These are phyloP conservation scores for Cladosporium oxysporum DNA, from an alignment of 2,329 filamentous ascomycete genomes.

Conservation along the genomic window DNA sequence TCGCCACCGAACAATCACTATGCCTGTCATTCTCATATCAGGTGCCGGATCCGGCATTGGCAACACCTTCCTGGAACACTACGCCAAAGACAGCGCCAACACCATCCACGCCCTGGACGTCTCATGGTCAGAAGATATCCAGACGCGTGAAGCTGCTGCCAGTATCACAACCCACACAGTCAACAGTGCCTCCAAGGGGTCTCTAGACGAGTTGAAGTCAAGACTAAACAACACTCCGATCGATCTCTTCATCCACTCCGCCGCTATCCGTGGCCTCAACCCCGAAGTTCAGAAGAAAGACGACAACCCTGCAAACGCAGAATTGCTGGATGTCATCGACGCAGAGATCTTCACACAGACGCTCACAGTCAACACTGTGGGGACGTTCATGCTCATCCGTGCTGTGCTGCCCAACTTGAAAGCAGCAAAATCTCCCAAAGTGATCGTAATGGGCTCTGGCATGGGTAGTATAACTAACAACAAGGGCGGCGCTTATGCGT, in stretches of 20 bases:
- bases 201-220: conserved; percentile 6
- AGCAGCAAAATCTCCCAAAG: conserved; percentile 2
- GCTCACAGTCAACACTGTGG: conserved; percentile 13
- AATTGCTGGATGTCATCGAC: conserved; percentile 15
- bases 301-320: conserved; percentile 10
- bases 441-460: conserved; percentile 18
- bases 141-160: conserved; percentile 5
- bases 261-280: conserved; percentile 12
- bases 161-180: conserved; percentile 13
- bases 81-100: conserved; percentile 14
- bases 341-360: conserved; percentile 15
- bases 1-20: not conserved
- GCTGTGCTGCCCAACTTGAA: conserved; percentile 15
- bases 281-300: conserved; percentile 14
- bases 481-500: conserved; percentile 17
- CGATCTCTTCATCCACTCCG: conserved; percentile 19
- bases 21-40: conserved; percentile 17
- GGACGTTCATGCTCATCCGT: conserved; percentile 19
- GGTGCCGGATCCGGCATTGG: conserved; percentile 19
- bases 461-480: conserved; percentile 20
- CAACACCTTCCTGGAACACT: conserved; percentile 18
- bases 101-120: conserved; percentile 16
- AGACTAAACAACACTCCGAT: conserved; percentile 9
- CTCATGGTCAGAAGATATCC: conserved; percentile 11
- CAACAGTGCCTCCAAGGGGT: conserved; percentile 7